Evolutionary conservation across 176 grass and related monocot genomes (phyloP).

Genomic region (Saccharum officinarum): DNA sequence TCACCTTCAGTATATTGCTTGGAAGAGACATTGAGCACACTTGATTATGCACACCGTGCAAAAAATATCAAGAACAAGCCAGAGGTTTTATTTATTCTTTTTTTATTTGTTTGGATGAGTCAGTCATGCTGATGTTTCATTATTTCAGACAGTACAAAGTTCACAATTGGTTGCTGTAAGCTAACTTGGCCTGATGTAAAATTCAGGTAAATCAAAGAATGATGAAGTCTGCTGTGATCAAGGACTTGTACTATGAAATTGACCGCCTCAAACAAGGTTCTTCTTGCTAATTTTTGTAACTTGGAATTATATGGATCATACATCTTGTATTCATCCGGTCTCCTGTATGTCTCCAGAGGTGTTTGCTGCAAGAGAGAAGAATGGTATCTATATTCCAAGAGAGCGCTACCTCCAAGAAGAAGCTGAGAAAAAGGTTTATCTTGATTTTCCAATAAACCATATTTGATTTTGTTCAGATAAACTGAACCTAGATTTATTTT

Average conservation of each 20-base stretch:
- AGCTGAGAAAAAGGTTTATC: conserved; percentile 96
- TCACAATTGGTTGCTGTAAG: neutral
- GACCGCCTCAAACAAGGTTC: conserved; percentile 99
- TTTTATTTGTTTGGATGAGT: conserved; percentile 23
- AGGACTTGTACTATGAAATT: conserved; percentile 94
- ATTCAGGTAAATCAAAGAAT: conserved; percentile 93
- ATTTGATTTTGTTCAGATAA: conserved; percentile 22
- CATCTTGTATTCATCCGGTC: conserved; percentile 19
- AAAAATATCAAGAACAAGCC: conserved; percentile 99
- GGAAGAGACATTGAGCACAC: conserved; percentile 97
- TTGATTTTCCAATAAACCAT: neutral
- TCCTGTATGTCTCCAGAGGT: conserved; percentile 68
- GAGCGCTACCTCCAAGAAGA: conserved; percentile 93
- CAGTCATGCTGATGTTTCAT: conserved; percentile 8
- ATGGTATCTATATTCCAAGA: conserved; percentile 96
- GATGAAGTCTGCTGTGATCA: conserved; percentile 98
- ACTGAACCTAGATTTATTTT: conserved; percentile 11
- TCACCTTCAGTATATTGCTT: conserved; percentile 94
- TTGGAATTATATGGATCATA: conserved; percentile 27
- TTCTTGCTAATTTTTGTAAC: conserved; percentile 29
- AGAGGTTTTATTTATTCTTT: conserved; percentile 56
- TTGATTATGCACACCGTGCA: conserved; percentile 97
- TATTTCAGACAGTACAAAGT: conserved; percentile 16
- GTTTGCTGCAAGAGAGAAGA: conserved; percentile 98
- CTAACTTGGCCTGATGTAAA: conserved; percentile 27